Conservation (phyloP, 495 filamentous ascomycete genomes). For the Neurospora sp. region DNA sequence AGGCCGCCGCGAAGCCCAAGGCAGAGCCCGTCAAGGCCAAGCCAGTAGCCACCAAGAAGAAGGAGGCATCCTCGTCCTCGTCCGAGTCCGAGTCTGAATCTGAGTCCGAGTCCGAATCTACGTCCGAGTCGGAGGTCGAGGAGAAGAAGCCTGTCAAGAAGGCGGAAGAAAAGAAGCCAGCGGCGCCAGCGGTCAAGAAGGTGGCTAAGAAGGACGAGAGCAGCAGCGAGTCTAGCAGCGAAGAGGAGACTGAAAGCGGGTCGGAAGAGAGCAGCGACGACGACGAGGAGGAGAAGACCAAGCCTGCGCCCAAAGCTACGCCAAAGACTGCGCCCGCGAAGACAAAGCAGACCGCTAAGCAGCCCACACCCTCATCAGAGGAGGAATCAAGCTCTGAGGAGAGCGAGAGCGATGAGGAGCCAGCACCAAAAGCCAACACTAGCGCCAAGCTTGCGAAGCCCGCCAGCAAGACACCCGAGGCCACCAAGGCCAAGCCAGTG, state of each 20-base stretch:
- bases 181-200: conserved; percentile 2
- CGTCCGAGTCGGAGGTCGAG: conserved; percentile 1
- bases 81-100: conserved; percentile 12
- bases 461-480: conserved; percentile 1
- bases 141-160: neutral
- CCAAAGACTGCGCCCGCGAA: conserved; percentile 3
- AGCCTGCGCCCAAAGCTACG: conserved; percentile 3
- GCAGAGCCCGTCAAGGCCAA: conserved; percentile 2
- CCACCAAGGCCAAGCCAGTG: neutral
- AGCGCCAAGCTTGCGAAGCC: neutral
- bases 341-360: neutral
- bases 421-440: conserved; percentile 8
- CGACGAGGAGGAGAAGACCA: neutral
- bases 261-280: neutral
- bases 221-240: neutral
- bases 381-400: conserved; percentile 8
- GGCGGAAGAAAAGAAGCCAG: conserved; percentile 5
- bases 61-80: conserved; percentile 1
- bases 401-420: conserved; percentile 17
- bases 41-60: conserved; percentile 4
- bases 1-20: conserved; percentile 3
- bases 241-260: neutral
- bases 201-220: conserved; percentile 6
- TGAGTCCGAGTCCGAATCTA: conserved; percentile 14
- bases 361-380: conserved; percentile 3